A percentile compares a stretch with the other conserved stretches of the same genome.
These are phyloP conservation scores for Candida awuae DNA, from an alignment of 805 yeast species.

Conservation along the genomic window DNA sequence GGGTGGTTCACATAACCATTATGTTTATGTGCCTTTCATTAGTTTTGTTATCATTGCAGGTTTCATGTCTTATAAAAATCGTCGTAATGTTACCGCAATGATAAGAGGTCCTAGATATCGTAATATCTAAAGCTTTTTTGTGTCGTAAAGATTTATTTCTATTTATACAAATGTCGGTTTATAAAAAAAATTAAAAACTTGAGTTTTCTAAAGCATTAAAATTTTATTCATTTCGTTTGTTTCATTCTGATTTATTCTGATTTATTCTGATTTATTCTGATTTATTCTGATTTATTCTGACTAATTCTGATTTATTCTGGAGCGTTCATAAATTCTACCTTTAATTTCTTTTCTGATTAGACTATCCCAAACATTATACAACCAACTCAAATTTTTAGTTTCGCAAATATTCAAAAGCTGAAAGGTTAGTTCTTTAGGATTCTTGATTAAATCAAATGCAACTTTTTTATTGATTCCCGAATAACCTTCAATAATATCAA, in stretches of 20 bases:
- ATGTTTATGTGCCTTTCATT: conserved; percentile 15
- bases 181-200: too few relatives aligned
- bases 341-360: background rate
- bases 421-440: conserved; percentile 8
- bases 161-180: too few relatives aligned
- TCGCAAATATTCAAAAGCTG: background rate
- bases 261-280: background rate
- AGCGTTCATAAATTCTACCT: conserved; percentile 5
- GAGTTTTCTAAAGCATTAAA: too few relatives aligned
- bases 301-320: background rate
- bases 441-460: background rate
- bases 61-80: conserved; percentile 13
- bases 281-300: background rate
- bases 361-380: conserved; percentile 3
- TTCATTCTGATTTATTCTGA: background rate
- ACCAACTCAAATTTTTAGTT: conserved; percentile 12
- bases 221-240: background rate
- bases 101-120: conserved; percentile 27
- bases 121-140: conserved; percentile 13
- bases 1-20: conserved; percentile 9
- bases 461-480: conserved; percentile 30
- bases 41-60: conserved; percentile 11
- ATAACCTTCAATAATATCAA: conserved; percentile 34
- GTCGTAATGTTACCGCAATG: conserved; percentile 16
- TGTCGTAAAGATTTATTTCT: too few relatives aligned